Percentiles rank a stretch among this genome's conserved stretches.
Evolutionary conservation across 2,329 filamentous ascomycete genomes (phyloP).

Genomic region (Trichophyton verrucosum): DNA sequence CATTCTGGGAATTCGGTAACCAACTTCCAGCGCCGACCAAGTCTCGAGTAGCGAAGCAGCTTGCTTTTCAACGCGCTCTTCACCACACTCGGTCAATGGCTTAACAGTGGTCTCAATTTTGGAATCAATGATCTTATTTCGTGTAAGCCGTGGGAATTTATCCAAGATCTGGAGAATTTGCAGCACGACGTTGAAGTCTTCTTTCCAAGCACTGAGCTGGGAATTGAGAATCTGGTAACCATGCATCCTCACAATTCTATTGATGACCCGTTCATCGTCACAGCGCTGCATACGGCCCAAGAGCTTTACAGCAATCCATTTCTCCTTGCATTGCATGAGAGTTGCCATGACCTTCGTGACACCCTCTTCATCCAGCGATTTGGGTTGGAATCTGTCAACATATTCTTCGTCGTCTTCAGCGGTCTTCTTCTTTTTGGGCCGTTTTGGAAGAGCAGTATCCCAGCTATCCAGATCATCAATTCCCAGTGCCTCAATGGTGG

Average conservation of each 20-base stretch:
- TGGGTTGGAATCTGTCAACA: conserved; percentile 74
- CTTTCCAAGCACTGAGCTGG: conserved; percentile 68
- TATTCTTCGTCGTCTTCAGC: conserved; percentile 93
- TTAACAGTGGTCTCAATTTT: conserved; percentile 80
- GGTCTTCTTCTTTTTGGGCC: conserved; percentile 80
- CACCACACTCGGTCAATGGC: conserved; percentile 52
- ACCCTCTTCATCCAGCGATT: conserved; percentile 64
- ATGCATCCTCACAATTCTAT: conserved; percentile 88
- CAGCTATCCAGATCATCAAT: conserved; percentile 87
- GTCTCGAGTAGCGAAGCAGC: conserved; percentile 61
- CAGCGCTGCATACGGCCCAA: conserved; percentile 77
- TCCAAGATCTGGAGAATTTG: conserved; percentile 85
- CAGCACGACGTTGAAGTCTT: conserved; percentile 79
- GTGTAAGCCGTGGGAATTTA: conserved; percentile 72
- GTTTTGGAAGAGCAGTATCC: conserved; percentile 82
- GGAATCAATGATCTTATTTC: conserved; percentile 94
- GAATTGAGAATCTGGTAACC: conserved; percentile 91
- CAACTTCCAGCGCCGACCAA: conserved; percentile 83
- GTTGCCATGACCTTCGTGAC: conserved; percentile 93
- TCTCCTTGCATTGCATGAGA: conserved; percentile 95
- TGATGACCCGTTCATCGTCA: conserved; percentile 73
- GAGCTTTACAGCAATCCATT: conserved; percentile 96
- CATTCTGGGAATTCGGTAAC: conserved; percentile 83
- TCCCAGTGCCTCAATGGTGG: conserved; percentile 86
- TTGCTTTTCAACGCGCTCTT: conserved; percentile 62